Base-by-base conservation (phyloP, 768 basidiomycete genomes). In the Pleurotus giganteus region DNA sequence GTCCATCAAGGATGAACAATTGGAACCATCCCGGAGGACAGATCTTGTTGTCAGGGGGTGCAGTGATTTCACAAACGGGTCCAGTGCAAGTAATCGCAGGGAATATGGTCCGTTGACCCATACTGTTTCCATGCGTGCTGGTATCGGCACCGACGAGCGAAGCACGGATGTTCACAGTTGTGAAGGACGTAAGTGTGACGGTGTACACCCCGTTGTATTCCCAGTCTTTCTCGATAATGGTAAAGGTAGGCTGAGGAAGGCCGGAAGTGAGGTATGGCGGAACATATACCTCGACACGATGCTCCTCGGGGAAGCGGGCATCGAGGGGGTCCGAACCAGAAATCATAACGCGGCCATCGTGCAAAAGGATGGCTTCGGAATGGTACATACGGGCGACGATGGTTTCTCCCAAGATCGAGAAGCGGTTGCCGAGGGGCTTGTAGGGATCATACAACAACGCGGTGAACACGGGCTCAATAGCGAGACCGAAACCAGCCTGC, bases 211-310 rank as follows among this genome's bases (percentile, higher is more conserved):
- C 76, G 0, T 79, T 76, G 26, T 85, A 83, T 0, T 60, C 66
- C 88, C 88, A 91, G 62, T 92, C 89, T 9, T 74, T 80, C 53
- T 74, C 64, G 0, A 74, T 58, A 37, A 89, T 74, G 19, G 75
- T 82, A 66, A 84, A 88, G 36, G 69, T 73, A 0, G 89, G 94
- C 54, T 86, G 88, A 2, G 60, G 65, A 58, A 77, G 70, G 9
- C 88, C 88, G 57, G 80, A 70, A 57, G 71, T 83, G 56, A 92
- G 79, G 69, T 96, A 98, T 15, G 89, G 91, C 4, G 96, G 96
- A 61, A 89, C 80, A 71, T 96, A 97, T 23, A 87, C 84, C 37
- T 51, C 49, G 34, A 51, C 49, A 24, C 49, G 49, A 37, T 51
- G 34, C 31, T 51, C 49, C 13, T 51, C 49, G 9, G 49, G 49